phyloP scores from a whole-genome alignment of 352 stramenopile genomes.

The Globisporangium spiculum region DNA sequence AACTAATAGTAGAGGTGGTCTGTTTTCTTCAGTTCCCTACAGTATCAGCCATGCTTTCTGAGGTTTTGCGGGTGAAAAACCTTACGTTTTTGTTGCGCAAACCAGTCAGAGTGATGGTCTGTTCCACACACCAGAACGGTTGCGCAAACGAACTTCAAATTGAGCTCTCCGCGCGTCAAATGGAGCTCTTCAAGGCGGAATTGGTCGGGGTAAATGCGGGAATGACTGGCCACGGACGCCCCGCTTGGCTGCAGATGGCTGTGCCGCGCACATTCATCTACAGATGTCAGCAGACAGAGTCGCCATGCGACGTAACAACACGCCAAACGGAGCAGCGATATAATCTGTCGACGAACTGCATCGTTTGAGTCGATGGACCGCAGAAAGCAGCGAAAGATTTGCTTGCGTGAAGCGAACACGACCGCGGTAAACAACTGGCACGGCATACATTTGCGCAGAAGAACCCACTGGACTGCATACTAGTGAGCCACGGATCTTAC shows the following conservation, averaged over 20 bases:
- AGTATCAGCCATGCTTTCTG: conserved; percentile 1
- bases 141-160: conserved; percentile 2
- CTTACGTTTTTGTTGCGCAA: conserved; percentile 8
- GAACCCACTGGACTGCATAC: background rate
- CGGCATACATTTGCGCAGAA: too few relatives aligned
- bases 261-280: background rate
- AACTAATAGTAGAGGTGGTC: background rate
- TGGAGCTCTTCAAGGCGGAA: background rate
- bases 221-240: background rate
- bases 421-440: background rate
- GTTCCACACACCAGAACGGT: background rate
- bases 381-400: conserved; percentile 8
- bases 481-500: background rate
- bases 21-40: background rate
- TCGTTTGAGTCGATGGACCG: background rate
- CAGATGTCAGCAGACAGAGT: background rate
- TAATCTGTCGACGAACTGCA: conserved; percentile 4
- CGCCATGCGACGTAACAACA: conserved; percentile 3
- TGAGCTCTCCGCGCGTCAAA: background rate
- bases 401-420: background rate
- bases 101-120: background rate
- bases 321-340: background rate
- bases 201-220: background rate
- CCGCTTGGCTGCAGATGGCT: background rate
- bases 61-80: conserved; percentile 8